These are phyloP conservation scores for Sporothrix protearum DNA, from an alignment of 2,329 filamentous ascomycete species.

Conservation along the genomic window DNA sequence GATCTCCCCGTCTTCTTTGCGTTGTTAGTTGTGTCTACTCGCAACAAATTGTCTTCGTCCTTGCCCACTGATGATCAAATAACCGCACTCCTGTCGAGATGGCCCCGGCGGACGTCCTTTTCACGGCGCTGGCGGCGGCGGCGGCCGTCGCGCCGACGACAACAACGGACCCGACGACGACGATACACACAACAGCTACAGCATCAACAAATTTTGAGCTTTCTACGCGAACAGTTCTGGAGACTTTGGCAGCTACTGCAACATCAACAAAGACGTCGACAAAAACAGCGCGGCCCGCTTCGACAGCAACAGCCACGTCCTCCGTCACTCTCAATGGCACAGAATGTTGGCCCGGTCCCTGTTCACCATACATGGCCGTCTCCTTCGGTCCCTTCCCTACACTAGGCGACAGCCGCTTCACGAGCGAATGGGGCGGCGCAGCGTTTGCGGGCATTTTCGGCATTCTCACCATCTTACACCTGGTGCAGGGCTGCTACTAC, in stretches of 20 bases:
- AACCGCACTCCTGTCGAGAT: background rate
- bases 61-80: background rate
- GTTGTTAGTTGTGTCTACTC: background rate
- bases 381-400: background rate
- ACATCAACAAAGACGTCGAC: background rate
- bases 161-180: background rate
- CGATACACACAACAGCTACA: background rate
- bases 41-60: background rate
- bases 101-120: background rate
- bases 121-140: background rate
- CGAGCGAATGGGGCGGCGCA: constrained; percentile 1
- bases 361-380: constrained; percentile 7
- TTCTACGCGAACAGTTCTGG: too few relatives aligned
- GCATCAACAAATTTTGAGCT: background rate
- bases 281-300: background rate
- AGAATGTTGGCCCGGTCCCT: background rate
- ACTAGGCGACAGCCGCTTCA: background rate
- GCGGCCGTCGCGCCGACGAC: background rate
- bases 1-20: background rate
- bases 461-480: background rate
- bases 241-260: background rate
- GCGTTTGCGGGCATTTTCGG: constrained; percentile 8
- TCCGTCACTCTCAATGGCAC: background rate
- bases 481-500: constrained; percentile 5
- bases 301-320: background rate